Evolutionary conservation across 805 yeast genomes (phyloP).

Genomic region (Clavispora santaluciae): DNA sequence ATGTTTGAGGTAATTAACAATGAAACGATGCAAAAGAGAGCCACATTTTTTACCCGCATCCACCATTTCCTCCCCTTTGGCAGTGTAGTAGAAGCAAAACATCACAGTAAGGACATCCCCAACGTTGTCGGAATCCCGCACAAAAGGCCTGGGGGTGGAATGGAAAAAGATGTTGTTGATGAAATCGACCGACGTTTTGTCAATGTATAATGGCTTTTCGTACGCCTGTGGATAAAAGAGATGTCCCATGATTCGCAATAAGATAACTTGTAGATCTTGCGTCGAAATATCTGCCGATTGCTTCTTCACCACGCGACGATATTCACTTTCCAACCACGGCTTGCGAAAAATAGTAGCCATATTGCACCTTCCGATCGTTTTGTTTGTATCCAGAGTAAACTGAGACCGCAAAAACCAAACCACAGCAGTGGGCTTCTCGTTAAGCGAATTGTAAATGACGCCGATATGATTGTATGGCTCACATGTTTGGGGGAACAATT

Average conservation of each 20-base stretch:
- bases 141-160: constrained; percentile 4
- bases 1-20: neutral
- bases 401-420: constrained; percentile 54
- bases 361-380: constrained; percentile 44
- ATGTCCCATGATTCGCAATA: constrained; percentile 39
- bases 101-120: constrained; percentile 12
- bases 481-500: constrained; percentile 61
- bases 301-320: constrained; percentile 5
- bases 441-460: constrained; percentile 35
- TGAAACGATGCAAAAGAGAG: neutral
- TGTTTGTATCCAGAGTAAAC: constrained; percentile 46
- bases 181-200: constrained; percentile 17
- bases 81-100: constrained; percentile 12
- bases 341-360: constrained; percentile 35
- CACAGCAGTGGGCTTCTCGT: constrained; percentile 43
- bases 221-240: constrained; percentile 37
- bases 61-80: constrained; percentile 1
- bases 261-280: constrained; percentile 17
- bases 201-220: constrained; percentile 10
- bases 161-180: constrained; percentile 22
- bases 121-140: constrained; percentile 5
- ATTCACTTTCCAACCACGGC: constrained; percentile 26
- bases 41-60: neutral
- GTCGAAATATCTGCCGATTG: neutral
- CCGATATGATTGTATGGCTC: constrained; percentile 63